phyloP scores from a whole-genome alignment of 1,139 yeast genomes.

The Lodderomyces metapsilosis region DNA sequence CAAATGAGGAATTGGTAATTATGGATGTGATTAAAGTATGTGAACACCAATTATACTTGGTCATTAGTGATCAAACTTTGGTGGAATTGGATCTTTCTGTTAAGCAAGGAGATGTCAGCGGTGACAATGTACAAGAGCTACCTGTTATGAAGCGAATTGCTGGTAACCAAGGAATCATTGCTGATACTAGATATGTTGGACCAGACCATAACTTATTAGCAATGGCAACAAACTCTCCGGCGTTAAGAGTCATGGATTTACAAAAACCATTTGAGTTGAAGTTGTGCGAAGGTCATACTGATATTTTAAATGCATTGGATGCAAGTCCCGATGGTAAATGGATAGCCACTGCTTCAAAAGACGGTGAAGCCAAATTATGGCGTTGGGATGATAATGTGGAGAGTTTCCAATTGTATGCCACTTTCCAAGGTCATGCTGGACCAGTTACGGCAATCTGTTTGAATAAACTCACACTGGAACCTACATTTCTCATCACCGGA shows the following conservation, averaged over 20 bases:
- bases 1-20: constrained; percentile 68
- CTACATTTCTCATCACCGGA: constrained; percentile 78
- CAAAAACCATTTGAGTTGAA: constrained; percentile 57
- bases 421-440: constrained; percentile 82
- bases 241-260: constrained; percentile 69
- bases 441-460: constrained; percentile 81
- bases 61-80: constrained; percentile 83
- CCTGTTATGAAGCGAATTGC: constrained; percentile 60
- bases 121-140: constrained; percentile 27
- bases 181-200: constrained; percentile 80
- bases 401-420: constrained; percentile 54
- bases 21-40: constrained; percentile 49
- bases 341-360: constrained; percentile 95
- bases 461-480: constrained; percentile 56
- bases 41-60: constrained; percentile 31
- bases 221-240: constrained; percentile 93
- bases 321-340: constrained; percentile 76
- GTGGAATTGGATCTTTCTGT: constrained; percentile 46
- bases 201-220: constrained; percentile 60
- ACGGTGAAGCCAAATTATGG: constrained; percentile 84
- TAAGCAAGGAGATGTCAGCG: constrained; percentile 15
- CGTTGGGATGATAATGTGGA: constrained; percentile 42
- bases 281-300: constrained; percentile 78
- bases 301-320: constrained; percentile 79
- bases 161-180: constrained; percentile 94